phyloP scores from a whole-genome alignment of 257 asterid species.

The Fraxinus cuspidata region DNA sequence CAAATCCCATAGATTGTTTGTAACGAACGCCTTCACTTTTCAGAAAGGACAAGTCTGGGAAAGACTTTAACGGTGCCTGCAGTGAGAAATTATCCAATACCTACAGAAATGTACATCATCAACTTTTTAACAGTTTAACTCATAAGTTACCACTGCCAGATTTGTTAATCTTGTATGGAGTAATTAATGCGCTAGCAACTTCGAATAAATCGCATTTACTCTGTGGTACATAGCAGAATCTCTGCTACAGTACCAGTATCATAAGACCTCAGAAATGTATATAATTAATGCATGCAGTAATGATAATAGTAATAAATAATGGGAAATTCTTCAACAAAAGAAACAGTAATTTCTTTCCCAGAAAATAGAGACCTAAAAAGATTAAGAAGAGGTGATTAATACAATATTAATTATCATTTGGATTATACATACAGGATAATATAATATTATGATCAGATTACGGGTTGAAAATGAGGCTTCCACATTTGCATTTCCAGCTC shows the following conservation, averaged over 20 bases:
- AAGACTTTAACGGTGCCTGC: constrained; percentile 20
- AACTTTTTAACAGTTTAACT: background rate
- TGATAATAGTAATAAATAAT: constrained; percentile 6
- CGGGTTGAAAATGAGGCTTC: constrained; percentile 74
- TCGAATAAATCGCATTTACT: constrained; percentile 24
- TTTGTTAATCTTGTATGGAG: constrained; percentile 11
- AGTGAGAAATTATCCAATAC: background rate
- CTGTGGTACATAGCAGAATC: constrained; percentile 37
- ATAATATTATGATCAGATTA: constrained; percentile 36
- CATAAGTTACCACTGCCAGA: constrained; percentile 14
- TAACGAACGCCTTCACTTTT: background rate
- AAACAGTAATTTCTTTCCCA: constrained; percentile 18
- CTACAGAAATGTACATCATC: background rate
- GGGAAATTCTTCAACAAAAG: constrained; percentile 23
- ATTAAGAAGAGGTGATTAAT: background rate
- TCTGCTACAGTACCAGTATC: constrained; percentile 28
- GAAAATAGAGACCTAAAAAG: background rate
- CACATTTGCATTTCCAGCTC: constrained; percentile 98
- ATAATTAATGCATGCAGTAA: background rate
- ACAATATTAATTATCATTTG: constrained; percentile 17
- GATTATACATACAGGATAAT: background rate
- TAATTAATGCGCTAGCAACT: constrained; percentile 7
- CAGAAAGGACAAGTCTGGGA: constrained; percentile 29
- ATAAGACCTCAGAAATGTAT: constrained; percentile 21
- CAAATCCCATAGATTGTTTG: background rate